Percentiles rank a stretch among this genome's conserved stretches.
phyloP scores from a whole-genome alignment of 331 rosid genomes.

The Telfairia occidentalis region DNA sequence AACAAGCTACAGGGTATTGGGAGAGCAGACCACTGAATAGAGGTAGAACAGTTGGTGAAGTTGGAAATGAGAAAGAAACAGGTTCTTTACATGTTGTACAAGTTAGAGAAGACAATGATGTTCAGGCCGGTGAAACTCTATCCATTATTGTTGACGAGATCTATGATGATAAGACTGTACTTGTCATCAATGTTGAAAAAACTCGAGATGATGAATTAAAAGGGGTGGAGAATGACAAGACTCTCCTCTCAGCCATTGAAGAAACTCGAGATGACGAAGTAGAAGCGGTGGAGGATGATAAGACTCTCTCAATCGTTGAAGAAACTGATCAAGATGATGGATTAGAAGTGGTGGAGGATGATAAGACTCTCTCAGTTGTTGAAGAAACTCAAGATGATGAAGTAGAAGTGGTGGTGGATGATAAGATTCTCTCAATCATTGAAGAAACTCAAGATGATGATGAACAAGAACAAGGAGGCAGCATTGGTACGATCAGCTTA shows the following conservation, averaged over 20 bases:
- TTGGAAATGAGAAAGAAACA: background rate
- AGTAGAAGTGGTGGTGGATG: background rate
- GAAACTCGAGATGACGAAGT: background rate
- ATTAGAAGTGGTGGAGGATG: background rate
- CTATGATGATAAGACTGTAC: background rate
- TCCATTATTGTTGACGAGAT: background rate
- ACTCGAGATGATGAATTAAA: background rate
- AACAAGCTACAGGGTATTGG: background rate
- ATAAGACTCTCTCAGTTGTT: background rate
- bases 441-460: background rate
- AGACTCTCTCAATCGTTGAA: background rate
- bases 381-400: background rate
- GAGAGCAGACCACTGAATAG: background rate
- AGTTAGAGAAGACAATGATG: constrained; percentile 11
- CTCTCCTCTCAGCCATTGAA: background rate
- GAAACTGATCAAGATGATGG: background rate
- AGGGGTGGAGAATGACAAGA: background rate
- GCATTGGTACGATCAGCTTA: constrained; percentile 5
- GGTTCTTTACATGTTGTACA: background rate
- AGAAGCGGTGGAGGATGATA: background rate
- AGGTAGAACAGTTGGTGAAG: background rate
- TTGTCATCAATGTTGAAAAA: background rate
- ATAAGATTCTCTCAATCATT: too few species aligned
- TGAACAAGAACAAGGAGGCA: constrained; percentile 9
- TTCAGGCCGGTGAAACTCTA: background rate